A percentile compares a stretch with the other conserved stretches of the same genome.
Evolutionary conservation across 2,329 filamentous ascomycete species (phyloP).

Genomic region (Aspergillus fischeri): DNA sequence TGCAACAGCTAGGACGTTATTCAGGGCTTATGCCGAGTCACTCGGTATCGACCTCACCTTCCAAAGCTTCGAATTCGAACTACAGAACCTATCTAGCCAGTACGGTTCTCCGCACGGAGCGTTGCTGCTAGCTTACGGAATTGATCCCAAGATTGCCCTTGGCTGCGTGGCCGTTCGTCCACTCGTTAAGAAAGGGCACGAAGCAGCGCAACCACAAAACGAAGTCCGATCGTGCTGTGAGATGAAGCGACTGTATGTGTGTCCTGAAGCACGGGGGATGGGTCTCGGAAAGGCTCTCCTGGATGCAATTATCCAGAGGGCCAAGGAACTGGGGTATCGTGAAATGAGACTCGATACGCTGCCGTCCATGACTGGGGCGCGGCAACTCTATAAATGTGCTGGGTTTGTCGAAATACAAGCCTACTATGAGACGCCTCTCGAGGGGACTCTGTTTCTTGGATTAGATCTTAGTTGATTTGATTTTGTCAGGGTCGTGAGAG

Average conservation of each 20-base stretch:
- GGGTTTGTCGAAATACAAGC: slow-evolving; percentile 51
- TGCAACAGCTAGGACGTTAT: slow-evolving; percentile 38
- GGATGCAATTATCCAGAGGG: slow-evolving; percentile 41
- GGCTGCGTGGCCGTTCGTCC: slow-evolving; percentile 51
- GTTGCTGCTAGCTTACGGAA: slow-evolving; percentile 42
- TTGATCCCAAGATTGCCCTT: slow-evolving; percentile 22
- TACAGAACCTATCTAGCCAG: slow-evolving; percentile 51
- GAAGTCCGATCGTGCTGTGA: slow-evolving; percentile 38
- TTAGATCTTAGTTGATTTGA: slow-evolving; percentile 18
- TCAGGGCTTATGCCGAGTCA: slow-evolving; percentile 41
- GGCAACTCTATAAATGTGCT: slow-evolving; percentile 45
- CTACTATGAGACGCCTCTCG: slow-evolving; percentile 56
- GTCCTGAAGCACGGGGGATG: slow-evolving; percentile 45
- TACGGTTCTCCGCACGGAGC: slow-evolving; percentile 47
- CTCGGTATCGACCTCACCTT: slow-evolving; percentile 55
- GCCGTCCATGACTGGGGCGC: slow-evolving; percentile 49
- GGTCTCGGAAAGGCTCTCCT: slow-evolving; percentile 50
- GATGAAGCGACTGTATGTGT: slow-evolving; percentile 56
- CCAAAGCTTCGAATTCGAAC: slow-evolving; percentile 52
- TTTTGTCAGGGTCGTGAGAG: neutral
- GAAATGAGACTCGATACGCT: slow-evolving; percentile 56
- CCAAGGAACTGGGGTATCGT: slow-evolving; percentile 46
- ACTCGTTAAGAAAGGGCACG: neutral
- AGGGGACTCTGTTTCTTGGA: slow-evolving; percentile 51
- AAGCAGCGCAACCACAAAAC: slow-evolving; percentile 14